phyloP scores from a whole-genome alignment of 2,329 filamentous ascomycete species.

The Colletotrichum camelliae region DNA sequence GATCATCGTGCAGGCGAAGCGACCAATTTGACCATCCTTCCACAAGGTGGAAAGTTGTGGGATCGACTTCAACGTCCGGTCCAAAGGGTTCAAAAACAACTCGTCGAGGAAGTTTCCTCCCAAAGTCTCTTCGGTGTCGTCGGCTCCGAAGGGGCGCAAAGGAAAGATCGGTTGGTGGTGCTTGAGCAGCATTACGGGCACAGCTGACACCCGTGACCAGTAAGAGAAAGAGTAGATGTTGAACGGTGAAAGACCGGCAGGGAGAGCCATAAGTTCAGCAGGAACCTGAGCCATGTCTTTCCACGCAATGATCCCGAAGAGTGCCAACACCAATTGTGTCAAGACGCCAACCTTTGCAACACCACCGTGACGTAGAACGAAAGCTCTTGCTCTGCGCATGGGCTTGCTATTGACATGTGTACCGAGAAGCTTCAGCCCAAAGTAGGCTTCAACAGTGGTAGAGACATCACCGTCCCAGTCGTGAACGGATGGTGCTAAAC shows the following conservation, averaged over 20 bases:
- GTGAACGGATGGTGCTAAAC: not conserved
- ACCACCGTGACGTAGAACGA: not conserved
- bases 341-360: not conserved
- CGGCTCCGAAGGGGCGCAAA: not conserved
- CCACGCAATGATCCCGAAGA: not conserved
- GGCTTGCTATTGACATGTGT: not conserved
- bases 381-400: not conserved
- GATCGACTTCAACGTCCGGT: not conserved
- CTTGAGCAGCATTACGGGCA: not conserved
- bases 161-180: not conserved
- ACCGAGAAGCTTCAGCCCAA: conserved; percentile 5
- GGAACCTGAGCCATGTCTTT: conserved; percentile 7
- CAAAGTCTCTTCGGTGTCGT: not conserved
- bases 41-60: not conserved
- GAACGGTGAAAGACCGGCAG: not conserved
- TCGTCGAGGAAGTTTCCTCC: not conserved
- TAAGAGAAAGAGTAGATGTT: conserved; percentile 6
- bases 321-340: not conserved
- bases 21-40: not conserved
- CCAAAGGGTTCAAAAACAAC: not conserved
- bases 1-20: not conserved
- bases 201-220: conserved; percentile 3
- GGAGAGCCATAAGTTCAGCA: not conserved
- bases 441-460: not conserved
- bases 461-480: not conserved